Evolutionary conservation across 2,329 filamentous ascomycete genomes (phyloP).

Genomic region (Botrytis sinoallii): DNA sequence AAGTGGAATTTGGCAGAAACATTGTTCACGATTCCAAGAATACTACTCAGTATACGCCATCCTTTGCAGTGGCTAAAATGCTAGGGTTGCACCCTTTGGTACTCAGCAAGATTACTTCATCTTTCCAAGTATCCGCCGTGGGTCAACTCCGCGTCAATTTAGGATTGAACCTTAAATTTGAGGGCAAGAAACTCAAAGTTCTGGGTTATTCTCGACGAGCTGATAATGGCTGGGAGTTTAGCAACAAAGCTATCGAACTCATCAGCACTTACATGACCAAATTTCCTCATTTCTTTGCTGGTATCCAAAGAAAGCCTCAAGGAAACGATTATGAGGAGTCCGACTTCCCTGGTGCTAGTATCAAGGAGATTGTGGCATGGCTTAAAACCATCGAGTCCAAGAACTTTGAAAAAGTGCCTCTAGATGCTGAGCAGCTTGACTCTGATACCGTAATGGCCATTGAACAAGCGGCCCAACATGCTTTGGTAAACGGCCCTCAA

Average conservation of each 20-base stretch:
- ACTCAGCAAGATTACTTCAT: slow-evolving; percentile 92
- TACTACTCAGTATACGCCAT: slow-evolving; percentile 75
- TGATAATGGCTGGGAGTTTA: slow-evolving; percentile 92
- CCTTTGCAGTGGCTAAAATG: slow-evolving; percentile 81
- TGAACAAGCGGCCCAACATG: slow-evolving; percentile 69
- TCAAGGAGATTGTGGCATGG: slow-evolving; percentile 94
- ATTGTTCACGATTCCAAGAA: slow-evolving; percentile 70
- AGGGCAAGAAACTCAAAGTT: slow-evolving; percentile 92
- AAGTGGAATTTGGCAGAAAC: slow-evolving; percentile 75
- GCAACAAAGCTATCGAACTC: slow-evolving; percentile 74
- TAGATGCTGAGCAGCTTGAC: slow-evolving; percentile 95
- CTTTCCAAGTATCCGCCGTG: slow-evolving; percentile 80
- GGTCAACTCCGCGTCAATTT: slow-evolving; percentile 77
- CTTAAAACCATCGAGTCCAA: slow-evolving; percentile 88
- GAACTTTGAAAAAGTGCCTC: slow-evolving; percentile 89
- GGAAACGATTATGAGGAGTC: slow-evolving; percentile 80
- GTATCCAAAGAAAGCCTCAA: slow-evolving; percentile 79
- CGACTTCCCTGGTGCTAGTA: slow-evolving; percentile 76
- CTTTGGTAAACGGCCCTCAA: slow-evolving; percentile 50
- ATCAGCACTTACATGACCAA: slow-evolving; percentile 86
- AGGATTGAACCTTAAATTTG: slow-evolving; percentile 94
- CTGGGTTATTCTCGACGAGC: slow-evolving; percentile 90
- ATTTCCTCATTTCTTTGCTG: slow-evolving; percentile 94
- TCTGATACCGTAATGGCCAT: slow-evolving; percentile 82
- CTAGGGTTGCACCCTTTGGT: slow-evolving; percentile 81